phyloP scores from a whole-genome alignment of 495 filamentous ascomycete genomes.

The Talaromyces nanjingensis region DNA sequence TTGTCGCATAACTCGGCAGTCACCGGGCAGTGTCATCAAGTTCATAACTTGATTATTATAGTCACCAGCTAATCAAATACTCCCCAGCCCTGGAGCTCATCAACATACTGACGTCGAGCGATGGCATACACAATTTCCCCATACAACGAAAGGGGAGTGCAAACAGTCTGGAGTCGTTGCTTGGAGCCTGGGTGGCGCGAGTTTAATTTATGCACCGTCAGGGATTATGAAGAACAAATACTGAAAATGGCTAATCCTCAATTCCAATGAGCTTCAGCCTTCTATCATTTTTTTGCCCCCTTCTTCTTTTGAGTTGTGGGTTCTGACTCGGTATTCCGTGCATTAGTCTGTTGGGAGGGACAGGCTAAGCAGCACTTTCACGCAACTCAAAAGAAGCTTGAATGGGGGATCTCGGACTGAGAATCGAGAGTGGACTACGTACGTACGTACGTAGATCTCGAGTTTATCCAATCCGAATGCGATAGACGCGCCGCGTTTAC shows the following conservation, averaged over 20 bases:
- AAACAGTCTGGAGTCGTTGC: background rate
- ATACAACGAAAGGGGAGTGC: no score
- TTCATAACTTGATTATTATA: background rate
- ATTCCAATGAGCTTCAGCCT: background rate
- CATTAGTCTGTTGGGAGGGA: background rate
- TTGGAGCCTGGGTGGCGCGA: background rate
- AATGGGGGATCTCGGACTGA: background rate
- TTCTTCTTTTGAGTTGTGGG: background rate
- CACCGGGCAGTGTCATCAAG: background rate
- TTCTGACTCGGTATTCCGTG: background rate
- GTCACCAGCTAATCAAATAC: background rate
- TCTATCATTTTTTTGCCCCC: background rate
- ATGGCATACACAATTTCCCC: background rate
- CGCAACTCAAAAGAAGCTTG: background rate
- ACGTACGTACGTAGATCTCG: background rate
- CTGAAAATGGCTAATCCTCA: background rate
- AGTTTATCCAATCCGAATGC: background rate
- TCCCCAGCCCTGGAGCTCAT: background rate
- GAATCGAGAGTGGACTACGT: background rate
- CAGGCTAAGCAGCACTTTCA: background rate
- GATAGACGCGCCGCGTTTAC: background rate
- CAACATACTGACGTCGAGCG: background rate
- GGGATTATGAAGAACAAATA: background rate
- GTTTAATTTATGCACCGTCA: background rate
- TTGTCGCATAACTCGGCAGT: background rate